Evolutionary conservation across 2,329 filamentous ascomycete genomes (phyloP).

Genomic region (Ceratocystis harringtonii): DNA sequence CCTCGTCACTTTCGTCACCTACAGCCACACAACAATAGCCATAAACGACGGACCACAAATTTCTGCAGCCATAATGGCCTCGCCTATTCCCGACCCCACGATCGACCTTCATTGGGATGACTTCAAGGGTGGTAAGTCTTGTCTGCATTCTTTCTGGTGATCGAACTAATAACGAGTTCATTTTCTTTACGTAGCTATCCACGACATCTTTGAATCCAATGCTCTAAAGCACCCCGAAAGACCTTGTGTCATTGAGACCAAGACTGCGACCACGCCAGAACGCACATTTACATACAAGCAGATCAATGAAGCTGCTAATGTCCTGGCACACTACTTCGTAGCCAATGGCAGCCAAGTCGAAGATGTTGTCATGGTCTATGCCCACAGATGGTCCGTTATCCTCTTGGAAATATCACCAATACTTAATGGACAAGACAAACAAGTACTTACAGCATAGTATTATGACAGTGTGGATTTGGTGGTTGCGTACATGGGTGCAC

Average conservation of each 20-base stretch:
- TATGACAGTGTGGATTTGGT: conserved; percentile 40
- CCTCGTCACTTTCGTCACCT: not conserved
- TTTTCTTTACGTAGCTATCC: conserved; percentile 36
- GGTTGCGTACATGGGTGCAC: conserved; percentile 60
- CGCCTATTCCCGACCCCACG: conserved; percentile 46
- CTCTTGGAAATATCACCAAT: not conserved
- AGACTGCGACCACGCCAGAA: conserved; percentile 31
- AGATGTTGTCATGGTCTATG: conserved; percentile 89
- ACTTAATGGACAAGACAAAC: not conserved
- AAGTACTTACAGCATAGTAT: not conserved
- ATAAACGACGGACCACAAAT: not conserved
- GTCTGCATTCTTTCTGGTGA: not conserved
- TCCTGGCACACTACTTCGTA: conserved; percentile 63
- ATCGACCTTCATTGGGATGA: conserved; percentile 51
- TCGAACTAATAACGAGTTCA: not conserved
- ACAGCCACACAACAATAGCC: not conserved
- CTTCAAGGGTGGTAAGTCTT: conserved; percentile 34
- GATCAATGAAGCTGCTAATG: conserved; percentile 73
- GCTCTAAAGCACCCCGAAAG: conserved; percentile 51
- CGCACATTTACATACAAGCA: conserved; percentile 68
- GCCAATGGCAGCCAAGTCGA: conserved; percentile 57
- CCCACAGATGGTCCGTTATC: conserved; percentile 50
- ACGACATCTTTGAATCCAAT: conserved; percentile 53
- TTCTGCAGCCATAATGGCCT: conserved; percentile 10
- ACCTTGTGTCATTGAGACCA: conserved; percentile 36